Conservation (phyloP, 805 yeast species). For the Sugiyamaella mastotermitis region DNA sequence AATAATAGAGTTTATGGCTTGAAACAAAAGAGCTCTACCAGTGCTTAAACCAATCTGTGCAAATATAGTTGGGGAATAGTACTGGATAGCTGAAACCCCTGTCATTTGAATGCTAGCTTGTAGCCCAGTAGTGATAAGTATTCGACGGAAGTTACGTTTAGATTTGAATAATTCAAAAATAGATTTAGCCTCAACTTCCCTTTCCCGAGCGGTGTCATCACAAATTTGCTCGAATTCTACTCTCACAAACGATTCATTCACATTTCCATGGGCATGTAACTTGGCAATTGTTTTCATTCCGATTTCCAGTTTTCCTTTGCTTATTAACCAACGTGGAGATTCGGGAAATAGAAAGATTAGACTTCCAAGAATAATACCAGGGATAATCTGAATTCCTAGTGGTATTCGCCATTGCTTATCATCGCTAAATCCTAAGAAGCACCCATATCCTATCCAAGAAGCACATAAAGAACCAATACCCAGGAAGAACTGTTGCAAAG, state of each 20-base stretch:
- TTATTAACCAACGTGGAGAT: conserved; percentile 76
- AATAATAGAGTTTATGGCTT: conserved; percentile 25
- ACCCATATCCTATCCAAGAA: conserved; percentile 50
- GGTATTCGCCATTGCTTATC: conserved; percentile 46
- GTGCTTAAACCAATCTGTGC: conserved; percentile 44
- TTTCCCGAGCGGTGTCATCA: conserved; percentile 33
- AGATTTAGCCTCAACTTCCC: conserved; percentile 24
- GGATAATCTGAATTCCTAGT: conserved; percentile 52
- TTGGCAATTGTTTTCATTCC: conserved; percentile 56
- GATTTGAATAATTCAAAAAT: conserved; percentile 46
- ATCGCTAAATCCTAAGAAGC: conserved; percentile 33
- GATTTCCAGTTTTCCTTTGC: conserved; percentile 52
- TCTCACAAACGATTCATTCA: conserved; percentile 6
- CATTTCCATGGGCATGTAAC: conserved; percentile 34
- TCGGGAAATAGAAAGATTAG: conserved; percentile 65
- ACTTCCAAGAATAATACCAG: conserved; percentile 33
- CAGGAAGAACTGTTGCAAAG: conserved; percentile 55
- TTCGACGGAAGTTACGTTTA: conserved; percentile 48
- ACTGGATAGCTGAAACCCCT: conserved; percentile 61
- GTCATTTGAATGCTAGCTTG: conserved; percentile 56
- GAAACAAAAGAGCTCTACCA: conserved; percentile 23
- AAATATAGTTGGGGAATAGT: conserved; percentile 56
- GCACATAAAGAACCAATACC: conserved; percentile 55
- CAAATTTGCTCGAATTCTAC: conserved; percentile 31
- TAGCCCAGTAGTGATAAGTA: conserved; percentile 35